Percentiles rank a stretch among this genome's conserved stretches.
phyloP scores from a whole-genome alignment of 139 green algal species.

The Tetraselmis striata region DNA sequence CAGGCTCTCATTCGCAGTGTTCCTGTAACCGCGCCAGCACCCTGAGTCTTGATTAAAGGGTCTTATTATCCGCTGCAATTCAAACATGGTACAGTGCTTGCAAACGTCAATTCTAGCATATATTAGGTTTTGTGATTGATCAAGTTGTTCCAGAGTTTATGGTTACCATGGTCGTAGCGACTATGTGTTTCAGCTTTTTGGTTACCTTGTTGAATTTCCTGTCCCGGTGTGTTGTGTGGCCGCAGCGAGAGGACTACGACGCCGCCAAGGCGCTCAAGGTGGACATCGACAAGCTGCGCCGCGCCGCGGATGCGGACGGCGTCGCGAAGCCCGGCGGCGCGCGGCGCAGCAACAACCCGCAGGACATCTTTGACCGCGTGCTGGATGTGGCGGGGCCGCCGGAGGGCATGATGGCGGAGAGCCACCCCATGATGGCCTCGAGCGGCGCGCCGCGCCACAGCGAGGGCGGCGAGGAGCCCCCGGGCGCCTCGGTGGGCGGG shows the following conservation, averaged over 20 bases:
- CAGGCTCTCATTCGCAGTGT: too few species aligned
- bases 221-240: too few species aligned
- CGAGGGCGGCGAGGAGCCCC: not conserved
- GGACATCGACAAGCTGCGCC: constrained; percentile 72
- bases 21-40: too few species aligned
- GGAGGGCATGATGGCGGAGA: not conserved
- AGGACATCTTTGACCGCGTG: constrained; percentile 54
- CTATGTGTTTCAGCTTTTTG: too few species aligned
- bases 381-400: constrained; percentile 14
- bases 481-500: not conserved
- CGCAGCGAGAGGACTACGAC: constrained; percentile 87
- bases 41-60: too few species aligned
- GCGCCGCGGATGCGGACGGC: not conserved
- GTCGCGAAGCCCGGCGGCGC: not conserved
- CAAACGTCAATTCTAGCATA: too few species aligned
- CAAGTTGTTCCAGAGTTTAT: too few species aligned
- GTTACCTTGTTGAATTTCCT: too few species aligned
- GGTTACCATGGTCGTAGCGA: too few species aligned
- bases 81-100: too few species aligned
- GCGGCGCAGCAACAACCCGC: constrained; percentile 25
- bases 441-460: not conserved
- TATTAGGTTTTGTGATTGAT: too few species aligned
- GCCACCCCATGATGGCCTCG: not conserved
- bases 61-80: too few species aligned
- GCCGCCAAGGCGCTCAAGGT: constrained; percentile 80